Evolutionary conservation across 768 basidiomycete species (phyloP), one percentile per base, ranked within the genome.

Genomic region (Melanogaster broomeanus): DNA sequence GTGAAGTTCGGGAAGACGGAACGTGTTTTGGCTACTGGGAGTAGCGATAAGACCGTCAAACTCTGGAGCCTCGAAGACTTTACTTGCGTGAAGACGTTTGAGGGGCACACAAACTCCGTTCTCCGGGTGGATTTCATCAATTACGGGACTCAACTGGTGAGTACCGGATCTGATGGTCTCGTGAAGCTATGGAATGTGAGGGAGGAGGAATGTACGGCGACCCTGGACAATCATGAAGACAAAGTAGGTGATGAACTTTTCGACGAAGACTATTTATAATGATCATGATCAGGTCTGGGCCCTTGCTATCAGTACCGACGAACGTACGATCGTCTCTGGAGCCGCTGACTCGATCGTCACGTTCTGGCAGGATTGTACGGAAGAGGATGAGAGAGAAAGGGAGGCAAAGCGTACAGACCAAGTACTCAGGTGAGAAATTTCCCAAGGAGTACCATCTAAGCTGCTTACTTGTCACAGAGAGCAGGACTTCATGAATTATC

Each of bases 91-190:
- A 84, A 93, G 79, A 98, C 97, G 19, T 94, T 98, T 61, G 97
- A 99, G 72, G 97, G 97, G 0, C 97, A 99, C 69, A 93, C 93
- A 8, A 98, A 98, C 69, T 97, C 97, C 12, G 93, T 99, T 28
- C 72, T 99, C 47, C 76, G 95, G 45, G 91, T 98, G 27, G 93
- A 94, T 62, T 98, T 97, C 68, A 64, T 98, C 39, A 89, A 88
- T 60, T 65, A 74, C 39, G 95, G 88, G 16, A 77, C 82, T 77
- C 94, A 97, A 72, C 74, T 99, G 35, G 87, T 93, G 42, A 96
- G 91, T 53, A 77, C 91, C 15, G 93, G 90, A 10, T 93, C 94
- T 15, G 97, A 99, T 67, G 97, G 97, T 30, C 72, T 99, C 38
- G 90, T 98, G 54, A 99, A 98, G 72, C 57, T 99, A 24, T 99